phyloP scores from a whole-genome alignment of 2,329 filamentous ascomycete genomes.

The Cytospora piceae region DNA sequence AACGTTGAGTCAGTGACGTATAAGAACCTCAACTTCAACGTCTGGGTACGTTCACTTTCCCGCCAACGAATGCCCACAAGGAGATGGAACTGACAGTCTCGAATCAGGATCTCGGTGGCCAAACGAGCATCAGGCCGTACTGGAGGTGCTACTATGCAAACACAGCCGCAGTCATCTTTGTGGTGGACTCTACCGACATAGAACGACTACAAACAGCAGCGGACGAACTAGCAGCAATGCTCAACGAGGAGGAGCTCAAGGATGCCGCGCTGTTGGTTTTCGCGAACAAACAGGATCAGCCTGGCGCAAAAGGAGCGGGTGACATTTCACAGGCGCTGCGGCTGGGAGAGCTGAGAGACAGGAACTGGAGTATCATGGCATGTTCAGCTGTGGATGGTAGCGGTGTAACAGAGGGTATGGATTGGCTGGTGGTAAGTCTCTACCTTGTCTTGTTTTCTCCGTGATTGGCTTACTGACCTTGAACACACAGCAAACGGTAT shows the following conservation, averaged over 20 bases:
- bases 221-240: constrained; percentile 91
- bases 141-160: constrained; percentile 99
- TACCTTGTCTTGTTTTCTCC: not conserved
- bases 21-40: constrained; percentile 97
- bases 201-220: constrained; percentile 90
- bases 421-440: constrained; percentile 85
- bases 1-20: constrained; percentile 99
- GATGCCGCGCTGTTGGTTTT: constrained; percentile 93
- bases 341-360: constrained; percentile 86
- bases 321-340: constrained; percentile 95
- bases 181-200: constrained; percentile 97
- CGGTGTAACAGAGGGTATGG: constrained; percentile 96
- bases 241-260: constrained; percentile 94
- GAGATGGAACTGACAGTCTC: constrained; percentile 30
- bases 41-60: constrained; percentile 71
- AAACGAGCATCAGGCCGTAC: constrained; percentile 98
- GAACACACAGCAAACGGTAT: constrained; percentile 45
- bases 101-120: constrained; percentile 82
- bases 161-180: constrained; percentile 97
- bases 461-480: constrained; percentile 22
- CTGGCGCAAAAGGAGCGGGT: constrained; percentile 91
- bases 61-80: not conserved
- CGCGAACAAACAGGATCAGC: constrained; percentile 99
- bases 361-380: constrained; percentile 99
- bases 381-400: constrained; percentile 95